phyloP scores from a whole-genome alignment of 257 asterid species.

The Solanum tarijense region DNA sequence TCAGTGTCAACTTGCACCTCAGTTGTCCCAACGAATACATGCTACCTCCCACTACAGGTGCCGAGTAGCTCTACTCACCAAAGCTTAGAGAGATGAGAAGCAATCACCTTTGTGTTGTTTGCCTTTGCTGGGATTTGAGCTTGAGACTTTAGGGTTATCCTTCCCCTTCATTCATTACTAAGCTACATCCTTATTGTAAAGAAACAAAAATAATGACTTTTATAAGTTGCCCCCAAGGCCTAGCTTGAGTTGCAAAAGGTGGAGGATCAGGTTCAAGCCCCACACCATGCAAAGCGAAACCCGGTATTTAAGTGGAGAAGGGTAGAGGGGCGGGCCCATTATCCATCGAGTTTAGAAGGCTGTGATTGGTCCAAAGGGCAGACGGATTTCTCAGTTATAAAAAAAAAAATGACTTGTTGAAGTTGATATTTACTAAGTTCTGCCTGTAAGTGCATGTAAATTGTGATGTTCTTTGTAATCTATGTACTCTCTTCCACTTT shows the following conservation, averaged over 20 bases:
- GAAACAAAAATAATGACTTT: background rate
- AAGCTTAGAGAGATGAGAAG: background rate
- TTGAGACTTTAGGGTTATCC: background rate
- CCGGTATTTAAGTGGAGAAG: background rate
- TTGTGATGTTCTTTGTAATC: background rate
- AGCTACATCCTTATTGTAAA: background rate
- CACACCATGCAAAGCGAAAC: background rate
- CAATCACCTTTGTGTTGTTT: background rate
- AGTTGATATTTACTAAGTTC: background rate
- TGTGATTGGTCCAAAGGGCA: background rate
- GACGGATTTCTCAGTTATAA: background rate
- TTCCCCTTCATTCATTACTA: background rate
- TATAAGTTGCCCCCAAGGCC: background rate
- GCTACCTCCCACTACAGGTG: background rate
- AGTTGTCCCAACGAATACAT: background rate
- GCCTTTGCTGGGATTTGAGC: background rate
- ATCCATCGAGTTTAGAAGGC: background rate
- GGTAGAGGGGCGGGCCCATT: background rate
- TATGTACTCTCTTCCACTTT: background rate
- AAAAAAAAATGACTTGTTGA: background rate
- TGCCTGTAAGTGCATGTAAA: background rate
- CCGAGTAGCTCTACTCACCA: background rate
- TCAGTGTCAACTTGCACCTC: background rate
- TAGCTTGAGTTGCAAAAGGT: background rate
- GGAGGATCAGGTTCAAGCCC: background rate